Conservation (phyloP, 768 basidiomycete genomes). For the Suillus lakei region DNA sequence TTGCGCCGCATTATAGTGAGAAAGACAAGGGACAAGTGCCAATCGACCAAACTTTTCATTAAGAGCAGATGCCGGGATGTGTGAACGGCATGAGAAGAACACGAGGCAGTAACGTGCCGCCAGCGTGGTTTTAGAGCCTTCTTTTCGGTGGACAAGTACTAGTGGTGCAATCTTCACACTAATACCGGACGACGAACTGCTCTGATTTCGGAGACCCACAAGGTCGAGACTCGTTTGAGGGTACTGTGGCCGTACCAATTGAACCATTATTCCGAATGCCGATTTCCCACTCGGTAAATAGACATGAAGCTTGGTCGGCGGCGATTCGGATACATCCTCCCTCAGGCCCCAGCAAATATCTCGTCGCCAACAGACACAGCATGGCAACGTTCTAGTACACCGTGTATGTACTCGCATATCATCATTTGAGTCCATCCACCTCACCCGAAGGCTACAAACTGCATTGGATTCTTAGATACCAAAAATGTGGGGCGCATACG, state of each 20-base stretch:
- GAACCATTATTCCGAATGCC: background rate
- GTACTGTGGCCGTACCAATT: background rate
- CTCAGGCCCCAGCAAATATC: background rate
- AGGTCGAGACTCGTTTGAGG: background rate
- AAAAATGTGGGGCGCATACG: background rate
- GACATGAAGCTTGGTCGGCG: background rate
- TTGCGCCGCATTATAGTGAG: conserved; percentile 1
- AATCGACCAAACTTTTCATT: background rate
- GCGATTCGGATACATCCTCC: background rate
- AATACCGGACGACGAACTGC: background rate
- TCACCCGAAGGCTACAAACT: background rate
- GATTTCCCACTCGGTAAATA: background rate
- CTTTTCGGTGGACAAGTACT: background rate
- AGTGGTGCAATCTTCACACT: background rate
- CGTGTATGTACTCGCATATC: background rate
- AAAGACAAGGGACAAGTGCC: background rate
- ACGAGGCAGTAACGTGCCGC: conserved; percentile 27
- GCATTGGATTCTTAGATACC: background rate
- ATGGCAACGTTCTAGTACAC: background rate
- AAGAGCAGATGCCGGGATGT: background rate
- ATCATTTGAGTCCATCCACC: background rate
- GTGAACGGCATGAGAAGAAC: conserved; percentile 23
- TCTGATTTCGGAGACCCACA: background rate
- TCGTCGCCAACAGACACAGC: background rate
- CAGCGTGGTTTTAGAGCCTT: conserved; percentile 3